phyloP scores from a whole-genome alignment of 441 rosid species.

The Omphalea diandra region DNA sequence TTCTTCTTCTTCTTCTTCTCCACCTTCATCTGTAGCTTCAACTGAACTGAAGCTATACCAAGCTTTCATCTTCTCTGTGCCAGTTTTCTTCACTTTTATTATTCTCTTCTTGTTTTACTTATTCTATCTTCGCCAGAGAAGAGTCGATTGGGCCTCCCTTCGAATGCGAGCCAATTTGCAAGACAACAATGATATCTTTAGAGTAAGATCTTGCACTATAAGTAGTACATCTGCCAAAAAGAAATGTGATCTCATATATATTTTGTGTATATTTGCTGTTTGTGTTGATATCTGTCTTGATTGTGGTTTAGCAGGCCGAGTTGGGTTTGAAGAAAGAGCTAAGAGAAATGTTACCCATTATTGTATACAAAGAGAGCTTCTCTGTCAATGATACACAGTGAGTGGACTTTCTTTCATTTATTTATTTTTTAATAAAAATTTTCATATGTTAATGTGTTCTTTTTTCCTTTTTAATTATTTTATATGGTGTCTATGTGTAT shows the following conservation, averaged over 20 bases:
- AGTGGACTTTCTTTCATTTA: constrained; percentile 29
- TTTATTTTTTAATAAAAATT: neutral
- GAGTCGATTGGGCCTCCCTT: constrained; percentile 66
- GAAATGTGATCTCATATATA: neutral
- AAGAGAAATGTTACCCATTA: constrained; percentile 87
- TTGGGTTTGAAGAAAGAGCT: constrained; percentile 79
- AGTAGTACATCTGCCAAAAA: neutral
- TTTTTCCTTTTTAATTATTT: neutral
- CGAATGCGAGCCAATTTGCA: constrained; percentile 49
- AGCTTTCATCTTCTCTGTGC: constrained; percentile 75
- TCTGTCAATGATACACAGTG: constrained; percentile 67
- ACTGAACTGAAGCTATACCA: constrained; percentile 72
- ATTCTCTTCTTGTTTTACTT: constrained; percentile 72
- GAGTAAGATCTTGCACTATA: constrained; percentile 32
- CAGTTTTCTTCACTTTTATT: constrained; percentile 69
- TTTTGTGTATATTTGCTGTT: constrained; percentile 12
- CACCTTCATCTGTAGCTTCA: constrained; percentile 24
- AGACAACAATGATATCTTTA: constrained; percentile 26
- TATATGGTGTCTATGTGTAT: neutral
- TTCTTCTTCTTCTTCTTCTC: constrained; percentile 26
- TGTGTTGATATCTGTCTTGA: constrained; percentile 6
- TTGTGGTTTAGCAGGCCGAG: constrained; percentile 46
- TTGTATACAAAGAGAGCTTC: constrained; percentile 80
- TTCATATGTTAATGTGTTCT: neutral
- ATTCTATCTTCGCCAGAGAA: constrained; percentile 71